A percentile compares a stretch with the other conserved stretches of the same genome.
Evolutionary conservation across 495 filamentous ascomycete genomes (phyloP).

Genomic region (Amorphotheca resinae): DNA sequence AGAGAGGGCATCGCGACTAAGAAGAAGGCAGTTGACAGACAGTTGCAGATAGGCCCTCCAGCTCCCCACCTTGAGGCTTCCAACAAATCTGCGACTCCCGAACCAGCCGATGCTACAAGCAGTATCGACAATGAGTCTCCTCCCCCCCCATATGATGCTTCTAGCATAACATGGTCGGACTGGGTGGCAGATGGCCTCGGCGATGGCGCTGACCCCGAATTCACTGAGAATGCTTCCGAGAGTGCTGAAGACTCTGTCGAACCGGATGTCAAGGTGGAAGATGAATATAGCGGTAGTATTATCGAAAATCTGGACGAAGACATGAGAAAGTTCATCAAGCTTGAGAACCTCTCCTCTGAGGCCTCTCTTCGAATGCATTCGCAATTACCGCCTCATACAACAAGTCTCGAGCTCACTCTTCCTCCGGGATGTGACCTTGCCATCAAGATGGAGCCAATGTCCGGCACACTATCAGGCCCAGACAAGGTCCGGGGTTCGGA

Average conservation of each 20-base stretch:
- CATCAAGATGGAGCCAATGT: background rate
- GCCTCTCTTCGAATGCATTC: conserved; percentile 1
- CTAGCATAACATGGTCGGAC: conserved; percentile 4
- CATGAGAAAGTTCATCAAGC: conserved; percentile 4
- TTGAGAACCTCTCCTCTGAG: conserved; percentile 1
- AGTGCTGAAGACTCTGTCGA: conserved; percentile 4
- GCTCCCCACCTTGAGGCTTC: conserved; percentile 4
- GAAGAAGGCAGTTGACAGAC: conserved; percentile 14
- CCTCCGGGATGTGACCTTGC: background rate
- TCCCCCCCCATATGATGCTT: conserved; percentile 1
- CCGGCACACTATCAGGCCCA: background rate
- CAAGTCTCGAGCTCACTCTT: conserved; percentile 4
- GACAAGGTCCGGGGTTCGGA: conserved; percentile 5
- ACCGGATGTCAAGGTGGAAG: conserved; percentile 6
- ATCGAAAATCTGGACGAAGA: conserved; percentile 7
- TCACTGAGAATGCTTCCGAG: background rate
- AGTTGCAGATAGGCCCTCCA: conserved; percentile 5
- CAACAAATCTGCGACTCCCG: conserved; percentile 4
- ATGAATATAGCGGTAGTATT: conserved; percentile 5
- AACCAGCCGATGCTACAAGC: conserved; percentile 3
- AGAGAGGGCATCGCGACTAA: conserved; percentile 12
- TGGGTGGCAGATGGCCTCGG: conserved; percentile 5
- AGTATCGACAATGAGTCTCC: conserved; percentile 1
- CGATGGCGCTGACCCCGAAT: background rate
- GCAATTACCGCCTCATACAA: conserved; percentile 3